Evolutionary conservation across 2,329 filamentous ascomycete species (phyloP), one percentile per base, ranked within the genome.

Genomic region (Epicoccum sorghinum): DNA sequence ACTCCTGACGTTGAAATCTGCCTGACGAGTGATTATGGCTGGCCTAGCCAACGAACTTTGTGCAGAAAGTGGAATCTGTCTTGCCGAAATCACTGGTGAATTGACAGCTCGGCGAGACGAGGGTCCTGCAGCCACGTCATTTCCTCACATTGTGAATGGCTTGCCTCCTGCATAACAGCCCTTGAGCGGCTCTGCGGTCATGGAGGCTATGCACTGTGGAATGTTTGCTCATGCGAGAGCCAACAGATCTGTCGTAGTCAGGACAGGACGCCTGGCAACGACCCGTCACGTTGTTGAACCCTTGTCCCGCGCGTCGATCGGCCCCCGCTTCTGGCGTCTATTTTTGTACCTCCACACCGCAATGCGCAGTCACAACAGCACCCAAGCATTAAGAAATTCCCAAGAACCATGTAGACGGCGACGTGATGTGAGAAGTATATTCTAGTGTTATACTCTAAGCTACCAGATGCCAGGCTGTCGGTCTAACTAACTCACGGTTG

Each of bases 41-140:
- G 55, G 60, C 53, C 49, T 55, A 46, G 55, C 56, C 49, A 47
- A 55, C 50, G 40, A 57, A 33, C 8, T 40, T 30, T 45, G 43
- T 53, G 50, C 51, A 53, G 32, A 48, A 52, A 57, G 43, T 47
- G 43, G 46, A 48, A 29, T 46, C 24, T 27, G 49, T 44, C 38
- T 56, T 53, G 45, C 60, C 60, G 38, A 59, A 60, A 41, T 41
- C 42, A 47, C 57, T 55, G 47, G 52, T 59, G 59, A 64, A 58
- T 60, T 57, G 62, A 40, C 37, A 51, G 41, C 44, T 52, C 47
- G 52, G 42, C 52, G 51, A 54, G 30, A 54, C 36, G 39, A 43
- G 44, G 27, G 47, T 39, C 43, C 32, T 46, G 35, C 44, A 55
- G 36, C 38, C 35, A 42, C 46, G 12, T 56, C 35, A 38, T 35